Evolutionary conservation across 331 rosid species (phyloP).

Genomic region (Malus hybrid): DNA sequence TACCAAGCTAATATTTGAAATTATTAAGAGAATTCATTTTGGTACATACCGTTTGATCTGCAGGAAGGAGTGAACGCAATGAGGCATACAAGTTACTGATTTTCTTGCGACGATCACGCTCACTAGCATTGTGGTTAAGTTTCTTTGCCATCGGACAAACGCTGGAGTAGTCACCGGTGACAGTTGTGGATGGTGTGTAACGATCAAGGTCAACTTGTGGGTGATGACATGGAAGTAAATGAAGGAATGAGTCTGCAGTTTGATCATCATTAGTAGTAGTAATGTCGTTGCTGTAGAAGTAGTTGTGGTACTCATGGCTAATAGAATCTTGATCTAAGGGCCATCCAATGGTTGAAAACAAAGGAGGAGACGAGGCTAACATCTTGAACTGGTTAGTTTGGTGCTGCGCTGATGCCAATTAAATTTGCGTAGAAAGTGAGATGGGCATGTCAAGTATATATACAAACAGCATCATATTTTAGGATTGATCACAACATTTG

Average conservation of each 20-base stretch:
- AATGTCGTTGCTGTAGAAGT: neutral
- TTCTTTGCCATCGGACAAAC: constrained; percentile 3
- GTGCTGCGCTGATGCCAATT: neutral
- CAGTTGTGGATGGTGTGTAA: constrained; percentile 7
- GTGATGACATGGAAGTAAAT: neutral
- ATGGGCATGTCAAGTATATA: neutral
- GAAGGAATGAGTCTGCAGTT: constrained; percentile 8
- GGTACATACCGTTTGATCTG: constrained; percentile 14
- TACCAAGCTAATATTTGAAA: too few species aligned
- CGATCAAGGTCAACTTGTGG: neutral
- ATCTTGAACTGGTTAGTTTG: neutral
- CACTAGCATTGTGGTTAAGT: constrained; percentile 36
- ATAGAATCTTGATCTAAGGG: neutral
- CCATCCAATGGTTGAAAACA: constrained; percentile 10
- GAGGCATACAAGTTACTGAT: constrained; percentile 24
- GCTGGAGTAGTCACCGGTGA: neutral
- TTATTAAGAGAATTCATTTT: neutral
- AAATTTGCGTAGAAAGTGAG: neutral
- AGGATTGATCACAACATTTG: neutral
- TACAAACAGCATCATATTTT: neutral
- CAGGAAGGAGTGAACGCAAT: constrained; percentile 25
- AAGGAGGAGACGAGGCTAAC: constrained; percentile 6
- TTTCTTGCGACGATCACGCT: constrained; percentile 30
- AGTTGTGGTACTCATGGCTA: neutral
- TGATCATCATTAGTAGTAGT: neutral